Conservation (phyloP, 306 rosid genomes). For the Vigna angularis region DNA sequence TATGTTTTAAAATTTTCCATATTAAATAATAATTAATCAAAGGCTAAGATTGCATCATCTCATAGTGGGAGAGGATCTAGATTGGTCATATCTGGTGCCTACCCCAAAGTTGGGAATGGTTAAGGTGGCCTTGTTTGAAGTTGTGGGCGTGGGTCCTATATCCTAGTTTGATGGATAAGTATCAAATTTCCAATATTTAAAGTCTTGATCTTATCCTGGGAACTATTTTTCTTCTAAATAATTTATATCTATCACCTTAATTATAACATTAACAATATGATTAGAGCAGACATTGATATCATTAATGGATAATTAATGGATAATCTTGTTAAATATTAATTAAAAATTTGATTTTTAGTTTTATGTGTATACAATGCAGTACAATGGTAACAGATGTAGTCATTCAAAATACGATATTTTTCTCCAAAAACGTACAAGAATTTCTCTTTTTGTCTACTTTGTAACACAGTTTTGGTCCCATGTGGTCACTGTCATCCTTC, state of each 20-base stretch:
- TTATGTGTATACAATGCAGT: background rate
- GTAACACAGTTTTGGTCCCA: constrained; percentile 18
- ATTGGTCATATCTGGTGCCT: background rate
- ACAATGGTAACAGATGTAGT: background rate
- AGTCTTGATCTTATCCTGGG: constrained; percentile 34
- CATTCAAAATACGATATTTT: background rate
- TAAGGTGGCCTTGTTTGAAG: constrained; percentile 26
- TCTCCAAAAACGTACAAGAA: background rate
- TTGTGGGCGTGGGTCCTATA: constrained; percentile 50
- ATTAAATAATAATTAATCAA: no score
- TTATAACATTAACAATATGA: background rate
- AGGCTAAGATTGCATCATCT: no score
- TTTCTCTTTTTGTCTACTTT: background rate
- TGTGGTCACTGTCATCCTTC: background rate
- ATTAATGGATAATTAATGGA: background rate
- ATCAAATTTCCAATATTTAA: constrained; percentile 37
- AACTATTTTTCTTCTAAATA: background rate
- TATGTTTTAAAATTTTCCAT: no score
- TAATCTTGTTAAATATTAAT: background rate
- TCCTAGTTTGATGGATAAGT: constrained; percentile 56
- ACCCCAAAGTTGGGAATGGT: background rate
- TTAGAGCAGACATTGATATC: background rate
- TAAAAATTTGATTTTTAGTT: background rate
- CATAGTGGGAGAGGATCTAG: no score
- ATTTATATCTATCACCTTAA: background rate